Conservation (phyloP, 2,329 filamentous ascomycete genomes). For the Metarhizium rileyi region DNA sequence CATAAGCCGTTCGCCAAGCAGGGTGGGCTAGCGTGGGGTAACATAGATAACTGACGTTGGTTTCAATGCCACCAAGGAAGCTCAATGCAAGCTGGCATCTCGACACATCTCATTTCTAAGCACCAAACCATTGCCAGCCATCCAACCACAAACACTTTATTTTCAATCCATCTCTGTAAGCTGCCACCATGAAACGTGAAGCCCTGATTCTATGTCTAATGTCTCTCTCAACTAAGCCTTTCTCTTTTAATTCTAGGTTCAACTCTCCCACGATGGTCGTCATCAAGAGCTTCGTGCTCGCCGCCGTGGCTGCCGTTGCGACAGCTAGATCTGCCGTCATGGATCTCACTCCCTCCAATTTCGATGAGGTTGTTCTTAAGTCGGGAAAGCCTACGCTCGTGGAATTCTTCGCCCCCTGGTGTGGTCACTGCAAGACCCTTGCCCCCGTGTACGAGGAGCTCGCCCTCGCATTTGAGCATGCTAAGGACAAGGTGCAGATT, state of each 20-base stretch:
- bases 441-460: constrained; percentile 94
- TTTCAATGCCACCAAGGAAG: constrained; percentile 3
- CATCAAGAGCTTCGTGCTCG: constrained; percentile 50
- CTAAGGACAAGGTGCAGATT: constrained; percentile 66
- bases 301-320: constrained; percentile 43
- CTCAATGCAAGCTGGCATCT: constrained; percentile 23
- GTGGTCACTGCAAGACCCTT: constrained; percentile 96
- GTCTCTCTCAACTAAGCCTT: neutral
- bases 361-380: constrained; percentile 80
- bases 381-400: constrained; percentile 92
- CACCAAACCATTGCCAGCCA: neutral
- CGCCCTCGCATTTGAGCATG: constrained; percentile 60
- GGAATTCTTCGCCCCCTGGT: constrained; percentile 98
- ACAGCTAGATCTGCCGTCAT: constrained; percentile 74
- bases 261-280: constrained; percentile 38
- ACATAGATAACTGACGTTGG: neutral
- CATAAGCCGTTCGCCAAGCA: no score
- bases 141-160: neutral
- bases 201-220: neutral
- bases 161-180: neutral
- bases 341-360: constrained; percentile 83
- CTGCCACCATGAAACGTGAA: neutral
- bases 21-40: constrained; percentile 4
- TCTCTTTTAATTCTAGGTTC: neutral
- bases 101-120: constrained; percentile 13